Base-by-base conservation (phyloP, 495 filamentous ascomycete genomes). In the Penicillium turbatum region DNA sequence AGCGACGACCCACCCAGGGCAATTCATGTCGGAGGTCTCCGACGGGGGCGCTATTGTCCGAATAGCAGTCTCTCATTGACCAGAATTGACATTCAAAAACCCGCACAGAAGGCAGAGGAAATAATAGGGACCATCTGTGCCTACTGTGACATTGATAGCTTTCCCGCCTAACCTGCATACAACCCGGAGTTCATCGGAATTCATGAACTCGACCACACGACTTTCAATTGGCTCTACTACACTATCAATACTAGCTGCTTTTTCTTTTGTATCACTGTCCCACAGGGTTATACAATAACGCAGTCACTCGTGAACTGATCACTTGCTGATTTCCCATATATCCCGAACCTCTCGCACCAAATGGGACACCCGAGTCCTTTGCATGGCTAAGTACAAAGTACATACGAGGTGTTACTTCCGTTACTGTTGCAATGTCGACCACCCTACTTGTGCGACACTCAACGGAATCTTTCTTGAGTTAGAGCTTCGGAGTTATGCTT, bases 21-120 rank as follows among this genome's bases (percentile, higher is more conserved):
- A 30, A 24, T 5, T n/a, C 30, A 32, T 31, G 32, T 63, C 57
- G 62, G 62, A 68, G 62, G 40, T 63, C 65, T 65, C 65, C 65
- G 62, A 62, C 41, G 30, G 21, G n/a, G 30, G 51, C 60, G 62
- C 60, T 31, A 17, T 39, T 30, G 44, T 42, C 55, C 53, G 59
- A 50, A 26, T 43, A 10, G 6, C 6, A 15, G 31, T 35, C 17
- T 36, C 17, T 26, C 21, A 36, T 36, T 47, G 44, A 35, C 2
- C 12, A 26, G 19, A 47, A 36, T 26, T 34, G 19, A 3, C 1
- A 21, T 4, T 26, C 19, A 26, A 11, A n/a, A 24, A 19, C 9
- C 17, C 26, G 6, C 44, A 34, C 30, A 27, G 39, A 41, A 41
- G 27, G 13, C 21, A 29, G 11, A 21, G 17, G 31, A 35, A 48